Evolutionary conservation across 192 early-diverging fungal species (phyloP).

Genomic region (Piromyces sp.): DNA sequence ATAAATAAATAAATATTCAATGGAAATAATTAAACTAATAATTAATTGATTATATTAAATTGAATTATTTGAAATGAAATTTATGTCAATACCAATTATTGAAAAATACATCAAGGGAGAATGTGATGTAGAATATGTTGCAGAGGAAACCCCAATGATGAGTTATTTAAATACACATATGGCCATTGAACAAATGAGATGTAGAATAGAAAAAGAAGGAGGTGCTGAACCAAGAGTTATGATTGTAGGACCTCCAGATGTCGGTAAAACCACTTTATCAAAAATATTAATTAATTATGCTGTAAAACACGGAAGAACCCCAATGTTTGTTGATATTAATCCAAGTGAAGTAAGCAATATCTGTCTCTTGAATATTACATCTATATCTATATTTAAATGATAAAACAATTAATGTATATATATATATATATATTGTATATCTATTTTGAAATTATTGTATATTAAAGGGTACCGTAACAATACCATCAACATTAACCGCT

Average conservation of each 20-base stretch:
- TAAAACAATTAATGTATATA: too few relatives aligned
- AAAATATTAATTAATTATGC: conserved; percentile 83
- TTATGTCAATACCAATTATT: too few relatives aligned
- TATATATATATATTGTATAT: too few relatives aligned
- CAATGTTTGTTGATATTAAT: conserved; percentile 76
- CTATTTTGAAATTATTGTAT: too few relatives aligned
- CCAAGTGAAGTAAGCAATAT: conserved; percentile 46
- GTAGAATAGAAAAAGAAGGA: neutral
- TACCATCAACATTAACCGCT: conserved; percentile 65
- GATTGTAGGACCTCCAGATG: conserved; percentile 78
- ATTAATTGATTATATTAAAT: too few relatives aligned
- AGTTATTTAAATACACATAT: conserved; percentile 75
- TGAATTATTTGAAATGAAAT: too few relatives aligned
- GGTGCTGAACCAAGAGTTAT: conserved; percentile 11
- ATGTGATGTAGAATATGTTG: conserved; percentile 66
- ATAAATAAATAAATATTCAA: too few relatives aligned
- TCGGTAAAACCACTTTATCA: conserved; percentile 76
- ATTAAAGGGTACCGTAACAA: conserved; percentile 49
- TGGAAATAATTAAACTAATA: too few relatives aligned
- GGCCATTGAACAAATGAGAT: conserved; percentile 52
- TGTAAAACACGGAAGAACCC: conserved; percentile 45
- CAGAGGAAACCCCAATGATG: conserved; percentile 91
- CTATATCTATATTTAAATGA: too few relatives aligned
- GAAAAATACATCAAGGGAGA: conserved; percentile 20
- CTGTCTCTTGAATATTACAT: too few relatives aligned